Percentiles rank a stretch among this genome's conserved stretches.
These are phyloP conservation scores for Raffaelea albimanens DNA, from an alignment of 2,329 filamentous ascomycete species.

Conservation along the genomic window DNA sequence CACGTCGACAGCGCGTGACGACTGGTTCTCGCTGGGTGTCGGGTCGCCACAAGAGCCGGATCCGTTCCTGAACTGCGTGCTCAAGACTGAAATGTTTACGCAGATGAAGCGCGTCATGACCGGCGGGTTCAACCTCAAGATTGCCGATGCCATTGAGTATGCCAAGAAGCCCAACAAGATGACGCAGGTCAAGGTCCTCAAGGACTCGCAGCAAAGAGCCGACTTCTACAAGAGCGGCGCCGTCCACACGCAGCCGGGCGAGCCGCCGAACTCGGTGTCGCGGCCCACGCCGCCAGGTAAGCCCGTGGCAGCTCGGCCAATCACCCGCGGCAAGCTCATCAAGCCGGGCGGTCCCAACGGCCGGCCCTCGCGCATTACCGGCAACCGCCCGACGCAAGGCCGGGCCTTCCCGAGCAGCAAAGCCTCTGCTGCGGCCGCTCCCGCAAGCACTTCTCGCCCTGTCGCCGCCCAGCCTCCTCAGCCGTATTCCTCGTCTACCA, in stretches of 20 bases:
- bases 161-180: constrained; percentile 96
- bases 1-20: constrained; percentile 73
- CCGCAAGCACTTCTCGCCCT: not conserved
- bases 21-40: constrained; percentile 91
- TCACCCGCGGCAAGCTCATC: constrained; percentile 87
- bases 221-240: constrained; percentile 92
- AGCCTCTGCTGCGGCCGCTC: constrained; percentile 7
- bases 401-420: constrained; percentile 15
- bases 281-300: constrained; percentile 80
- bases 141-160: constrained; percentile 81
- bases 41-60: constrained; percentile 89
- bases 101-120: constrained; percentile 75
- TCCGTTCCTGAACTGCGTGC: constrained; percentile 82
- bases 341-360: constrained; percentile 81
- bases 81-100: constrained; percentile 97
- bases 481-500: not conserved
- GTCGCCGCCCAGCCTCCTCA: not conserved
- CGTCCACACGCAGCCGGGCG: constrained; percentile 77
- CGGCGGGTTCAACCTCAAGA: constrained; percentile 71
- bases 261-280: constrained; percentile 73
- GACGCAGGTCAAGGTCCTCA: constrained; percentile 78
- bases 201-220: constrained; percentile 66
- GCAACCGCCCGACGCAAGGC: constrained; percentile 34
- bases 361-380: constrained; percentile 62
- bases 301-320: constrained; percentile 76